These are phyloP conservation scores for Erythrophleum ivorense DNA, from an alignment of 331 rosid species.

Conservation along the genomic window DNA sequence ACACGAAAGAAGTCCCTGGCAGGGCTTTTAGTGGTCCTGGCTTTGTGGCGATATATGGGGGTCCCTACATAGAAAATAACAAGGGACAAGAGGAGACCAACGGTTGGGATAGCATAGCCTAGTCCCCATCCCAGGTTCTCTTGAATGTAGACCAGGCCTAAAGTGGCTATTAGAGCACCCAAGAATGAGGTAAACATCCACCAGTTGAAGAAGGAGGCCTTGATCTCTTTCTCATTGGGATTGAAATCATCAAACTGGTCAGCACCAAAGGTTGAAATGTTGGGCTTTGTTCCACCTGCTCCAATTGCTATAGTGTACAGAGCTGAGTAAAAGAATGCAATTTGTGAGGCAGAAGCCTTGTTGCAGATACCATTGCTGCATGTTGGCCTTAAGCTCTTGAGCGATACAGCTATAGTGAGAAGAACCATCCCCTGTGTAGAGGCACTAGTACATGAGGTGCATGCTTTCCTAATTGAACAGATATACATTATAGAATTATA, in stretches of 20 bases:
- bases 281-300: slow-evolving; percentile 92
- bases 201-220: slow-evolving; percentile 97
- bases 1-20: slow-evolving; percentile 65
- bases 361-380: slow-evolving; percentile 81
- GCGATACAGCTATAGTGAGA: slow-evolving; percentile 80
- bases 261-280: slow-evolving; percentile 94
- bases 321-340: slow-evolving; percentile 76
- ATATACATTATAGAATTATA: neutral
- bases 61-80: slow-evolving; percentile 78
- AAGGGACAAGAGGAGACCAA: slow-evolving; percentile 70
- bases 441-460: slow-evolving; percentile 1
- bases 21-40: slow-evolving; percentile 65
- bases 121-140: slow-evolving; percentile 97
- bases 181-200: slow-evolving; percentile 98
- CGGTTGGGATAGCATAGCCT: slow-evolving; percentile 88
- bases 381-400: slow-evolving; percentile 75
- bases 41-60: slow-evolving; percentile 90
- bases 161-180: slow-evolving; percentile 82
- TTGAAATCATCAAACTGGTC: slow-evolving; percentile 94
- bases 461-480: neutral
- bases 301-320: slow-evolving; percentile 90
- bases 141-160: slow-evolving; percentile 87
- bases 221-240: slow-evolving; percentile 68
- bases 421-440: slow-evolving; percentile 81
- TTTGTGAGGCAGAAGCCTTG: slow-evolving; percentile 76